Evolutionary conservation across 2,329 filamentous ascomycete species (phyloP).

Genomic region (Madurella mycetomatis): DNA sequence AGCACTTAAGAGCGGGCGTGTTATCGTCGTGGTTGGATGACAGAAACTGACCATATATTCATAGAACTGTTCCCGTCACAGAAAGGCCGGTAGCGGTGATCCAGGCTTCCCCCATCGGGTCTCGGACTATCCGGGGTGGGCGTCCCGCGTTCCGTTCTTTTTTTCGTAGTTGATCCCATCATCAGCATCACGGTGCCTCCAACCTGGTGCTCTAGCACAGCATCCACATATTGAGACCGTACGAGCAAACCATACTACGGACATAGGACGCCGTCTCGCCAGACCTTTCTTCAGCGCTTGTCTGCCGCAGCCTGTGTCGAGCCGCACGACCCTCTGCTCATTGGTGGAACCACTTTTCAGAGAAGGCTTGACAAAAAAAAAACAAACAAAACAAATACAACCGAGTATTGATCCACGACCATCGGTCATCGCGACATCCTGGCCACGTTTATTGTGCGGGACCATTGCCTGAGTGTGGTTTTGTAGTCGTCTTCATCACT

Average conservation of each 20-base stretch:
- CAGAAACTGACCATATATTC: constrained; percentile 1
- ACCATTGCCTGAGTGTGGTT: constrained; percentile 1
- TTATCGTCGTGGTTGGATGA: no score
- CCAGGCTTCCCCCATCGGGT: neutral
- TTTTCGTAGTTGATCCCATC: no score
- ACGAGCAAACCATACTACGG: no score
- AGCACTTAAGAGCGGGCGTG: neutral
- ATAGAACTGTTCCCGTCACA: constrained; percentile 19
- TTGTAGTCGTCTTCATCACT: neutral
- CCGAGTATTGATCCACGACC: constrained; percentile 3
- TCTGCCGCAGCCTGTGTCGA: no score
- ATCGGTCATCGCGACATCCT: constrained; percentile 12
- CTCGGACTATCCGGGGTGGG: neutral
- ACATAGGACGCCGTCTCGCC: no score
- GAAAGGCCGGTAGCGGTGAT: constrained; percentile 10
- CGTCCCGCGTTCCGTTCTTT: neutral
- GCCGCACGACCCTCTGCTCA: no score
- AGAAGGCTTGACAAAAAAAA: constrained; percentile 9
- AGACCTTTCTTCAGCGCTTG: no score
- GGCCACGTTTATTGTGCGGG: neutral
- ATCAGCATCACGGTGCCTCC: no score
- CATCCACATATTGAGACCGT: no score
- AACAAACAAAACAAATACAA: constrained; percentile 17
- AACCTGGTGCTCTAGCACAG: no score
- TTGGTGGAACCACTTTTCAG: neutral